These are phyloP conservation scores for Actinomucor elegans DNA, from an alignment of 371 early-diverging fungal species.

Conservation along the genomic window DNA sequence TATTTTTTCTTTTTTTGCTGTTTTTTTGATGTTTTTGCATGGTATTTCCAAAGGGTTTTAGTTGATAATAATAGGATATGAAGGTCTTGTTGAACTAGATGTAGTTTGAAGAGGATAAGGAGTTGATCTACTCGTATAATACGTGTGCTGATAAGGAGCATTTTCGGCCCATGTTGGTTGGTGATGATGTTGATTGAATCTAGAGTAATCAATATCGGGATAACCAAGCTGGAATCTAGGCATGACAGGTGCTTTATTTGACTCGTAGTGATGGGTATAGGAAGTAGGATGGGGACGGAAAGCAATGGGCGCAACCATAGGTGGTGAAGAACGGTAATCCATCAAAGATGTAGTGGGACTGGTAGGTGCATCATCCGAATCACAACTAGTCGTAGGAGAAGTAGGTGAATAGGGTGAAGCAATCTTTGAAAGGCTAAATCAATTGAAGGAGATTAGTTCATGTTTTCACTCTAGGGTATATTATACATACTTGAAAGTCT, in stretches of 20 bases:
- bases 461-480: no score
- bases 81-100: neutral
- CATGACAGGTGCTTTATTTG: neutral
- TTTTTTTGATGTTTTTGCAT: slow-evolving; percentile 2
- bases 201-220: neutral
- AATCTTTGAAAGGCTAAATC: slow-evolving; percentile 15
- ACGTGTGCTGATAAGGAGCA: neutral
- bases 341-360: slow-evolving; percentile 13
- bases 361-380: slow-evolving; percentile 19
- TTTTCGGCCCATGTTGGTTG: neutral
- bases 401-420: slow-evolving; percentile 16
- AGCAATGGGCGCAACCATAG: slow-evolving; percentile 24
- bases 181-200: slow-evolving; percentile 6
- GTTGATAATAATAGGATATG: slow-evolving; percentile 10
- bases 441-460: neutral
- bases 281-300: slow-evolving; percentile 12
- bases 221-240: slow-evolving; percentile 1
- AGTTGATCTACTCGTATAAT: slow-evolving; percentile 1
- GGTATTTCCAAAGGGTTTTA: neutral
- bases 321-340: slow-evolving; percentile 16
- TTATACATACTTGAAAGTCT: slow-evolving; percentile 28
- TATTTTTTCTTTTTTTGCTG: neutral
- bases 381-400: slow-evolving; percentile 23
- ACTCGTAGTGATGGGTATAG: slow-evolving; percentile 16
- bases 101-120: slow-evolving; percentile 5